Evolutionary conservation across 1,284 basidiomycete species (phyloP).

Genomic region (Malassezia obtusa): DNA sequence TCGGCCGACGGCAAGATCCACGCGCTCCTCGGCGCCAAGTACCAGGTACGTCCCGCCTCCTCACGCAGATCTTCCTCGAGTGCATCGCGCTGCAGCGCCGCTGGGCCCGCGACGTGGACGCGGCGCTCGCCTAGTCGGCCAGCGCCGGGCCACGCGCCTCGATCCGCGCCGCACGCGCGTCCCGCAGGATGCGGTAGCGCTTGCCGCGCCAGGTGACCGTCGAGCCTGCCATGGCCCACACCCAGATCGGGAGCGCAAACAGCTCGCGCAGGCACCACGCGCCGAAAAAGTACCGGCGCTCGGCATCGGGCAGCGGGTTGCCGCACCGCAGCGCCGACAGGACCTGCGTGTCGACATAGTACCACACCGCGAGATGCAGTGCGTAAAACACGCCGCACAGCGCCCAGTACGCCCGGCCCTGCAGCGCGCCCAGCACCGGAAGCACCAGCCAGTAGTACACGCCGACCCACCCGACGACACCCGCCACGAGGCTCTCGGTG

Average conservation of each 20-base stretch:
- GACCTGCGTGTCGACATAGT: slow-evolving; percentile 19
- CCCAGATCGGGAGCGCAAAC: slow-evolving; percentile 44
- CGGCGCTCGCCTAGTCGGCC: slow-evolving; percentile 1
- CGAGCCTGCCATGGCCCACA: slow-evolving; percentile 36
- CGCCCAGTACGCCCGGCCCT: background rate
- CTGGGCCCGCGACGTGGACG: slow-evolving; percentile 4
- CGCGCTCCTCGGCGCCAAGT: slow-evolving; percentile 76
- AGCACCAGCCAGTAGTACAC: slow-evolving; percentile 19
- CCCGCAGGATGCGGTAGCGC: slow-evolving; percentile 13
- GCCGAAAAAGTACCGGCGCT: slow-evolving; percentile 16
- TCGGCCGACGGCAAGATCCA: slow-evolving; percentile 56
- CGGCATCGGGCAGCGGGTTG: slow-evolving; percentile 13
- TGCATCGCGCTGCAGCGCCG: slow-evolving; percentile 6
- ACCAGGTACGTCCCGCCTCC: slow-evolving; percentile 51
- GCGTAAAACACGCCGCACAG: slow-evolving; percentile 5
- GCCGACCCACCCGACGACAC: slow-evolving; percentile 29
- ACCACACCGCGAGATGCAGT: slow-evolving; percentile 18
- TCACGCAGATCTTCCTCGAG: slow-evolving; percentile 4
- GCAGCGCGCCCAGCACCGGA: background rate
- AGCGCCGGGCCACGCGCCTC: background rate
- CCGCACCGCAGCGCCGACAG: slow-evolving; percentile 18
- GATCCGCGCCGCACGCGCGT: slow-evolving; percentile 8
- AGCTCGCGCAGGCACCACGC: slow-evolving; percentile 37
- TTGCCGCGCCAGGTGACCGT: slow-evolving; percentile 17
- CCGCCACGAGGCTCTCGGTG: slow-evolving; percentile 42